Evolutionary conservation across 78 protist species (phyloP).

Genomic region (Parvularia atlantis): DNA sequence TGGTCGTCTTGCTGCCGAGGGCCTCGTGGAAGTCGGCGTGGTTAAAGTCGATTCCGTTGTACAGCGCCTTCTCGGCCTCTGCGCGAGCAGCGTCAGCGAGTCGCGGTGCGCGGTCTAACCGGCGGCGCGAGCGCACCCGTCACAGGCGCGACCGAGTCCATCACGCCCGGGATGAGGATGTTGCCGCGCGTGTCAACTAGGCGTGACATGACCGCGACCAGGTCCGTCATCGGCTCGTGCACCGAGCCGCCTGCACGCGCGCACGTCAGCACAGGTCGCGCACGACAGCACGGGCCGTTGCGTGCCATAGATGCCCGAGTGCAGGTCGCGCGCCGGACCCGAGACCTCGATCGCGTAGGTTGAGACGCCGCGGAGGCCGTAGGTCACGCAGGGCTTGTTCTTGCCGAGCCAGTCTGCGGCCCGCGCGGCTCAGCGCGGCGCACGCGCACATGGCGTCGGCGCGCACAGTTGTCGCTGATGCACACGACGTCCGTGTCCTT

Average conservation of each 20-base stretch:
- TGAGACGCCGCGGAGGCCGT: not conserved
- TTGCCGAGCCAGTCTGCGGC: not conserved
- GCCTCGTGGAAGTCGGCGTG: not conserved
- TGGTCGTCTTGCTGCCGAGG: no score
- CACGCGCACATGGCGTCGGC: not conserved
- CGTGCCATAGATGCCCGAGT: constrained; percentile 1
- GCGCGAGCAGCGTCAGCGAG: no score
- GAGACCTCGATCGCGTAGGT: not conserved
- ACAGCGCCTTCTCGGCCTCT: not conserved
- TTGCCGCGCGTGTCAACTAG: not conserved
- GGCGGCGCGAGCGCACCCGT: no score
- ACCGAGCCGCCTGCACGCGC: constrained; percentile 2
- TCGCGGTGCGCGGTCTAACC: no score
- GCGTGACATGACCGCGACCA: not conserved
- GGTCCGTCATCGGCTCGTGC: constrained; percentile 11
- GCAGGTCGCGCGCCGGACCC: not conserved
- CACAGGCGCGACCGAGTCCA: not conserved
- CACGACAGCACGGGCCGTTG: not conserved
- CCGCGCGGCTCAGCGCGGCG: not conserved
- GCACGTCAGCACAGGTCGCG: not conserved
- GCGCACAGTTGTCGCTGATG: constrained; percentile 1
- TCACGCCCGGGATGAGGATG: not conserved
- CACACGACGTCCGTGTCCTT: constrained; percentile 3
- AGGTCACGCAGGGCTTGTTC: constrained; percentile 4
- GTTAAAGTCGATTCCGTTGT: not conserved